Base-by-base conservation (phyloP, 2,329 filamentous ascomycete species). In the Hypoxylon rubiginosum region DNA sequence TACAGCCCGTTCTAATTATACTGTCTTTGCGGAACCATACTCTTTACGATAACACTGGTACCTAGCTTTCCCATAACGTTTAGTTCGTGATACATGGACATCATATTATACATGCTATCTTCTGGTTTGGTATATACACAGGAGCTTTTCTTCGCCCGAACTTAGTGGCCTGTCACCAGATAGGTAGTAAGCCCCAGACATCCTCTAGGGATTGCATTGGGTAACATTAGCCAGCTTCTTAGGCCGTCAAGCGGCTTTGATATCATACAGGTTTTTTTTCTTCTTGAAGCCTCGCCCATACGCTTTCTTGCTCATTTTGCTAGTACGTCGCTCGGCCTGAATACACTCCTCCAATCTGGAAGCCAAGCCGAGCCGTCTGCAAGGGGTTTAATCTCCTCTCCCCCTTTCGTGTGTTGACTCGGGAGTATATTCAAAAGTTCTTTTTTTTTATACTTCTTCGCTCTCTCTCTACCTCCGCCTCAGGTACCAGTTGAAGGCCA, bases 401-500 rank as follows among this genome's bases (percentile, higher is more conserved):
- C 32, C 11, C 10, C 32, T 10, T 34, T 10, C 32, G 4, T 6
- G 10, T 9, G 32, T 4, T 9, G 32, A 9, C 9, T 6, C 11
- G 11, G 10, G 32, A 6, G 32, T 10, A 7, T 28, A 28, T 28
- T 7, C n/a, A n/a, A n/a, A 28, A 28, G 26, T 3, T 28, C 26
- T 28, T 17, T 8, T n/a, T 39, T 39, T 39, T 15, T 39, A 10
- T 39, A 4, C n/a, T 41, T 17, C 7, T 32, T 7, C 2, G 26
- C 21, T 21, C 15, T n/a, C 46, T 21, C 19, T 10, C 77, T 88
- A 97, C 76, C 93, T 85, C 78, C 94, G 88, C 79, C 91, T 86
- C 81, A 98, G 80, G 80, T 98, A 99, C 95, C 95, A 99, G 79
- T 93, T 94, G 80, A 94, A 97, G 0, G 94, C 93, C 76, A 97